phyloP scores from a whole-genome alignment of 1,284 basidiomycete genomes.

The Heterobasidion irregulare region DNA sequence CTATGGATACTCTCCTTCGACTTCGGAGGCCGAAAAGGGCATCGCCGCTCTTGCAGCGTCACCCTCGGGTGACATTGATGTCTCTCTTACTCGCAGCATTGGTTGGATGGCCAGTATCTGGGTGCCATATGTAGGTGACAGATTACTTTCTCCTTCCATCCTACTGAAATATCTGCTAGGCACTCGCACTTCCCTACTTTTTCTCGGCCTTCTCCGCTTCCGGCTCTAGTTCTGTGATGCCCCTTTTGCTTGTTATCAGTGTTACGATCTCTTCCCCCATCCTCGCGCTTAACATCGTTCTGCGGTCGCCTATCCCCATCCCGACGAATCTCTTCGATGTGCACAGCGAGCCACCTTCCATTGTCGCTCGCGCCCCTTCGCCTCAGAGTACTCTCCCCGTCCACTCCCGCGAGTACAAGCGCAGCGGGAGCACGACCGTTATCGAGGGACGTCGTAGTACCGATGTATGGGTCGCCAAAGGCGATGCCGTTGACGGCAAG shows the following conservation, averaged over 20 bases:
- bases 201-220: constrained; percentile 30
- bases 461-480: constrained; percentile 62
- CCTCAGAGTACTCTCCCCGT: constrained; percentile 30
- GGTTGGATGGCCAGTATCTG: constrained; percentile 59
- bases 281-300: constrained; percentile 48
- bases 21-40: constrained; percentile 41
- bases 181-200: constrained; percentile 51
- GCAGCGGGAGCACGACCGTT: constrained; percentile 53
- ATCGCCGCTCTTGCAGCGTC: constrained; percentile 34
- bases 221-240: constrained; percentile 26
- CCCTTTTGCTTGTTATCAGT: constrained; percentile 49
- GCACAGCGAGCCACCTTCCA: constrained; percentile 33
- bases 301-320: constrained; percentile 54
- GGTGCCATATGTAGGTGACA: constrained; percentile 50
- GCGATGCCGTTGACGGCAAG: constrained; percentile 58
- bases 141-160: neutral
- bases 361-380: constrained; percentile 32
- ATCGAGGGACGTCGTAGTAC: constrained; percentile 62
- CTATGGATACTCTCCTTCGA: constrained; percentile 44
- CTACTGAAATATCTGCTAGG: constrained; percentile 25
- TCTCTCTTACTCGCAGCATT: constrained; percentile 42
- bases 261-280: constrained; percentile 59
- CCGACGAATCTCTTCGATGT: constrained; percentile 54
- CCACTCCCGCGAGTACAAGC: constrained; percentile 50
- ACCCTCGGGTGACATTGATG: constrained; percentile 35